Conservation (phyloP, 2,329 filamentous ascomycete genomes). For the Fonsecaea pugnacius region DNA sequence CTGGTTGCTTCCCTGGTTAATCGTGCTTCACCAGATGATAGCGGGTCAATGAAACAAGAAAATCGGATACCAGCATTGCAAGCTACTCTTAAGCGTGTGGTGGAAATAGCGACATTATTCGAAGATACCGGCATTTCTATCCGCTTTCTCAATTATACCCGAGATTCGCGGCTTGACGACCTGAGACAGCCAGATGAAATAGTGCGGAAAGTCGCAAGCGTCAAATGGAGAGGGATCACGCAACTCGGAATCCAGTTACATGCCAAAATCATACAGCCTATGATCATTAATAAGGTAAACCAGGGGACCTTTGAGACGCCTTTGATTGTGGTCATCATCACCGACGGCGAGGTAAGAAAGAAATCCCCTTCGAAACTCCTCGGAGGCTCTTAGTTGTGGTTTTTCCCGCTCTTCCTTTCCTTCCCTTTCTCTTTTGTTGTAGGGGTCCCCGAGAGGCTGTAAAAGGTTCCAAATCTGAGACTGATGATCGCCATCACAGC, state of each 20-base stretch:
- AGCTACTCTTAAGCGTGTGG: background rate
- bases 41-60: background rate
- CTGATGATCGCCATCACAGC: background rate
- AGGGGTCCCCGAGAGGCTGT: background rate
- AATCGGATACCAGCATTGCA: background rate
- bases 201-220: background rate
- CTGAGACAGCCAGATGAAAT: background rate
- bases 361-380: background rate
- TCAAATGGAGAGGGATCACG: background rate
- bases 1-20: background rate
- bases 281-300: background rate
- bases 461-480: background rate
- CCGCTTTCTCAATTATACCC: background rate
- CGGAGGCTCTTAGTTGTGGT: background rate
- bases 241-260: background rate
- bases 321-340: slow-evolving; percentile 1
- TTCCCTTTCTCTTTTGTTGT: background rate
- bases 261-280: background rate
- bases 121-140: background rate
- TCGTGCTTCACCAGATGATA: background rate
- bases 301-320: background rate
- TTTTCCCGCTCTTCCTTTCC: background rate
- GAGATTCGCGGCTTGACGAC: background rate
- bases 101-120: background rate
- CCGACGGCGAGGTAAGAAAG: background rate